Conservation (phyloP, 1,284 basidiomycete species). For the Xerocomus amazonicus region DNA sequence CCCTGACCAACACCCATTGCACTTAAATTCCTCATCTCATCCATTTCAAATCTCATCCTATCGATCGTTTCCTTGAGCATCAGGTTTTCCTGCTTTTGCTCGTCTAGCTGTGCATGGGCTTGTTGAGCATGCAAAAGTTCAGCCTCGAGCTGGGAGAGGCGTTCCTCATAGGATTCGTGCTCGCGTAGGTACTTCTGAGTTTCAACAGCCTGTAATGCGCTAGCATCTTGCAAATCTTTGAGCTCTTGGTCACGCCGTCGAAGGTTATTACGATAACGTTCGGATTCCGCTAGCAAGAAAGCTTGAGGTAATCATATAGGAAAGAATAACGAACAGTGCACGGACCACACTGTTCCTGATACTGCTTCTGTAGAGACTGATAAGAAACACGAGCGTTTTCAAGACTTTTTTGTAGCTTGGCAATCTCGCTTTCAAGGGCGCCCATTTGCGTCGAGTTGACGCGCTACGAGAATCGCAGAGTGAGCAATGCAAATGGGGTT, state of each 20-base stretch:
- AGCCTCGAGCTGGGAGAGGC: conserved; percentile 58
- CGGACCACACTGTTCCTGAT: conserved; percentile 79
- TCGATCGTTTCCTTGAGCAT: conserved; percentile 91
- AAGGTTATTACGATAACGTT: conserved; percentile 71
- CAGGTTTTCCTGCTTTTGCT: conserved; percentile 89
- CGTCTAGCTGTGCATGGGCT: conserved; percentile 70
- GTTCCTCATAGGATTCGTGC: conserved; percentile 65
- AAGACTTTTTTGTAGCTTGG: conserved; percentile 66
- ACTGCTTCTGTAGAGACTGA: conserved; percentile 75
- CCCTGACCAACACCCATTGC: conserved; percentile 36
- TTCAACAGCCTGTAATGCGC: conserved; percentile 60
- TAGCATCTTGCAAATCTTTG: conserved; percentile 56
- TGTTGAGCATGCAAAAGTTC: conserved; percentile 68
- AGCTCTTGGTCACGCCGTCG: conserved; percentile 72
- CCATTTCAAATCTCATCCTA: conserved; percentile 85
- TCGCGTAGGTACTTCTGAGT: conserved; percentile 58
- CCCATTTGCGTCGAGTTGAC: conserved; percentile 61
- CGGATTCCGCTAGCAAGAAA: conserved; percentile 56
- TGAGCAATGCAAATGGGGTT: background rate
- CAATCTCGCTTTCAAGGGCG: conserved; percentile 73
- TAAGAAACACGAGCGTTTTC: conserved; percentile 70
- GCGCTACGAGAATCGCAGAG: conserved; percentile 39
- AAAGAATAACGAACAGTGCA: conserved; percentile 14
- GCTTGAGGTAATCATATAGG: conserved; percentile 2
- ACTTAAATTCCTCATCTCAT: conserved; percentile 67